These are phyloP conservation scores for Apiospora rasikravindrae DNA, from an alignment of 2,329 filamentous ascomycete genomes.

Conservation along the genomic window DNA sequence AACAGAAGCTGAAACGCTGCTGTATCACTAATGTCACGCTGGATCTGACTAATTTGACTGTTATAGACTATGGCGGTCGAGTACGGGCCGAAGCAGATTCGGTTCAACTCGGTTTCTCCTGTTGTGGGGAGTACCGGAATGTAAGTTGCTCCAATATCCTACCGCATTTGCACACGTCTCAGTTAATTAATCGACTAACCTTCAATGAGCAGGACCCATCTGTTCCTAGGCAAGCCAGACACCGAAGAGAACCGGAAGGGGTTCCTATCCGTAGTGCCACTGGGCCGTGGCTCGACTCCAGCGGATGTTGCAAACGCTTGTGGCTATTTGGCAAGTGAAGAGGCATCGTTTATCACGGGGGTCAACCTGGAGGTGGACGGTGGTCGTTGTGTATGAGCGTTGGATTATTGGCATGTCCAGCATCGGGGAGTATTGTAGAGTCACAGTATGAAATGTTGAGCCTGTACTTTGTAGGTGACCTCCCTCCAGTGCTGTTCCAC, in stretches of 20 bases:
- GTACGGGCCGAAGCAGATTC: slow-evolving; percentile 73
- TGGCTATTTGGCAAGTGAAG: slow-evolving; percentile 73
- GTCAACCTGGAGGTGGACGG: slow-evolving; percentile 66
- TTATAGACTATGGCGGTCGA: slow-evolving; percentile 65
- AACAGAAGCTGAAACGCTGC: background rate
- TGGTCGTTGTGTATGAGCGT: slow-evolving; percentile 35
- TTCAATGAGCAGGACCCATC: slow-evolving; percentile 40
- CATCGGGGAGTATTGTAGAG: too few species aligned
- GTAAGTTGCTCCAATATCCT: slow-evolving; percentile 33
- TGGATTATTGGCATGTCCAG: too few species aligned
- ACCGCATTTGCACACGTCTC: background rate
- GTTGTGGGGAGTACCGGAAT: slow-evolving; percentile 71
- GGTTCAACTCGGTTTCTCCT: slow-evolving; percentile 75
- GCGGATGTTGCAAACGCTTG: slow-evolving; percentile 74
- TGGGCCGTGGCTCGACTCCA: slow-evolving; percentile 61
- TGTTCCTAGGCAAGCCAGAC: slow-evolving; percentile 66
- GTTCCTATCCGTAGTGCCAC: slow-evolving; percentile 59
- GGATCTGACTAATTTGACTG: slow-evolving; percentile 17
- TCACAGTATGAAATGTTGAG: too few species aligned
- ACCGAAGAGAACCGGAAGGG: slow-evolving; percentile 64
- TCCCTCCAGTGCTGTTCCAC: too few species aligned
- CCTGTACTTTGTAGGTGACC: too few species aligned
- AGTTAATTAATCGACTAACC: background rate
- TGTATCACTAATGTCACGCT: background rate
- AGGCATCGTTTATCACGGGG: slow-evolving; percentile 74